Conservation (phyloP, 208 protist species). For the Trypanosoma scelopori region DNA sequence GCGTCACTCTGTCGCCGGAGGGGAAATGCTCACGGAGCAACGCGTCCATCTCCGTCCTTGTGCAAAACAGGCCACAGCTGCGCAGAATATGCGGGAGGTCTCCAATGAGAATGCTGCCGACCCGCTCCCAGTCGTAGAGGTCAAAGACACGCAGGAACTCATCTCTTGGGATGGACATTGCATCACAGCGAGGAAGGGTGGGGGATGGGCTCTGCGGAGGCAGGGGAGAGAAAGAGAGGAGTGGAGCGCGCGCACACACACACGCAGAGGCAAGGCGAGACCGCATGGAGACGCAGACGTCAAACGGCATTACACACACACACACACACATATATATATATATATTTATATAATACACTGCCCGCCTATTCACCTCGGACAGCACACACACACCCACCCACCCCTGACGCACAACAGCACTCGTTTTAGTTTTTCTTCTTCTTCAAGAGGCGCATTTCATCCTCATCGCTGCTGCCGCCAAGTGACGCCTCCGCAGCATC, state of each 20-base stretch:
- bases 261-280: conserved; percentile 16
- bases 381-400: too few species aligned
- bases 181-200: too few species aligned
- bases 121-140: conserved; percentile 9
- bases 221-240: too few species aligned
- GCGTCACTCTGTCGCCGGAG: not conserved
- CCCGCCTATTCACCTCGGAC: too few species aligned
- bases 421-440: not conserved
- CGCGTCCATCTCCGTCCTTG: conserved; percentile 13
- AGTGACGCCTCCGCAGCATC: not conserved
- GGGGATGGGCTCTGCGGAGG: too few species aligned
- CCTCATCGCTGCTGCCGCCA: conserved; percentile 28
- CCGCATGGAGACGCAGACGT: conserved; percentile 4
- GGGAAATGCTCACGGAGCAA: conserved; percentile 3
- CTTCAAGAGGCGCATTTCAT: conserved; percentile 46
- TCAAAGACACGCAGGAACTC: conserved; percentile 17
- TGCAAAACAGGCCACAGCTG: conserved; percentile 22
- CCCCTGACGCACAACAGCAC: too few species aligned
- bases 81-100: conserved; percentile 14
- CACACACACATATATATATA: too few species aligned
- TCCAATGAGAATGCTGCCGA: not conserved
- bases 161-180: conserved; percentile 17
- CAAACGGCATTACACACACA: too few species aligned
- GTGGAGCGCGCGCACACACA: not conserved
- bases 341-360: too few species aligned